phyloP scores from a whole-genome alignment of 2,329 filamentous ascomycete genomes.

The Emydomyces testavorans region DNA sequence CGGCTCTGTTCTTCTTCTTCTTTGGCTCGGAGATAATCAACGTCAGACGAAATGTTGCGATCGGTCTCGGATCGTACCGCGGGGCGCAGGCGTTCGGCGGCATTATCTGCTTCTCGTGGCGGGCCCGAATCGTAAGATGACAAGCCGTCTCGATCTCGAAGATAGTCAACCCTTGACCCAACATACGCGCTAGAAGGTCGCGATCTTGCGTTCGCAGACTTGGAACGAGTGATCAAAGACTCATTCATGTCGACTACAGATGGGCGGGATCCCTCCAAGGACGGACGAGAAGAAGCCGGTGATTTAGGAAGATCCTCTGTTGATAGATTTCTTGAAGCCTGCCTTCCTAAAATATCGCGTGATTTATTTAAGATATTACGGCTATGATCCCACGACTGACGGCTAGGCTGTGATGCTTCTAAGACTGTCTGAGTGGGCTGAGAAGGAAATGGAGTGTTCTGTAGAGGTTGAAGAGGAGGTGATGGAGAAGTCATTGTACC shows the following conservation, averaged over 20 bases:
- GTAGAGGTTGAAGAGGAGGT: conserved; percentile 30
- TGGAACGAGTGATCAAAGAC: conserved; percentile 43
- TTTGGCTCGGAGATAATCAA: conserved; percentile 69
- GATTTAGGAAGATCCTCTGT: conserved; percentile 43
- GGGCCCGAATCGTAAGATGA: conserved; percentile 27
- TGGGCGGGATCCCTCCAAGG: conserved; percentile 59
- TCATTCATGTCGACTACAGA: conserved; percentile 50
- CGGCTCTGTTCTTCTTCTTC: conserved; percentile 53
- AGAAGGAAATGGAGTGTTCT: conserved; percentile 22
- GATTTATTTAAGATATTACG: conserved; percentile 9
- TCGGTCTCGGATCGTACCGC: conserved; percentile 28
- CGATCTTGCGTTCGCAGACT: conserved; percentile 53
- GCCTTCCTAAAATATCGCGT: conserved; percentile 11
- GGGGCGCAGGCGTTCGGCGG: conserved; percentile 26
- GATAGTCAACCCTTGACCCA: conserved; percentile 68
- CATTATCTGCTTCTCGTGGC: conserved; percentile 27
- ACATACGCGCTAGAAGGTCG: conserved; percentile 75
- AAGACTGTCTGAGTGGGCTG: conserved; percentile 47
- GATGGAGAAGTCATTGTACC: conserved; percentile 66
- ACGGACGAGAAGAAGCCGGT: conserved; percentile 51
- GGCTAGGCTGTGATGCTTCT: conserved; percentile 33
- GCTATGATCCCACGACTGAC: conserved; percentile 33
- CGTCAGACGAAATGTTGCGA: conserved; percentile 59
- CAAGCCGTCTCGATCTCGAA: conserved; percentile 62
- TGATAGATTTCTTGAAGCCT: conserved; percentile 38